Evolutionary conservation across 1,139 yeast species (phyloP), one percentile per base, ranked within the genome.

Genomic region (Geotrichum macrosporum): DNA sequence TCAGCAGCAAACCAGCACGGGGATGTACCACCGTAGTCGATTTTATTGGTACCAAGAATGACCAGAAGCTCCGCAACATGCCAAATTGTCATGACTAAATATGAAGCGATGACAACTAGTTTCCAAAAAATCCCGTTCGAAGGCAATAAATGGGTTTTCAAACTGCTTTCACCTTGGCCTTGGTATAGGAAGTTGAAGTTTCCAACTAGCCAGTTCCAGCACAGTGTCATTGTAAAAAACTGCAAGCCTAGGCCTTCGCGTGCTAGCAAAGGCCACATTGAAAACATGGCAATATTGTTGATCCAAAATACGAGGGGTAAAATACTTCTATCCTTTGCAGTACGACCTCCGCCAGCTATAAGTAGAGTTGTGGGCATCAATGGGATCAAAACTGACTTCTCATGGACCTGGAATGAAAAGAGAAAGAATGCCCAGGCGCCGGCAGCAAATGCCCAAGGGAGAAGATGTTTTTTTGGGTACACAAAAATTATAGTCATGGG

Each of bases 341-440:
- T 71, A 52, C 80, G 79, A 38, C 79, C 76, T 35, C 75, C 67
- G 31, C 77, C 71, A 19, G 84, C 74, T 50, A 79, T 74, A 16
- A 87, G 65, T 46, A 92, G 69, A 0, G 94, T 78, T 3, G 87
- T 78, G 3, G 98, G 98, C 57, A 92, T 65, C 52, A 94, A 72
- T 0, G 98, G 97, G 2, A 94, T 75, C 50, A 94, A 69, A 4
- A 94, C 89, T 0, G 88, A 80, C 68, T 92, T 86, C 64, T 92
- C 98, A 63, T 94, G 98, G 3, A 92, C 98, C 63, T 92, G 97
- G 70, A 87, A 94, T 21, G 95, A 84, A 62, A 92, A 92, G 42
- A 94, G 71, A 62, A 75, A 94, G 62, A 92, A 94, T 0, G 94
- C 83, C 80, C 94, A 76, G 0, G 98, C 80, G 50, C 92, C 80